Percentiles rank a stretch among this genome's conserved stretches.
Evolutionary conservation across 257 asterid species (phyloP).

Genomic region (Salvia hispanica): DNA sequence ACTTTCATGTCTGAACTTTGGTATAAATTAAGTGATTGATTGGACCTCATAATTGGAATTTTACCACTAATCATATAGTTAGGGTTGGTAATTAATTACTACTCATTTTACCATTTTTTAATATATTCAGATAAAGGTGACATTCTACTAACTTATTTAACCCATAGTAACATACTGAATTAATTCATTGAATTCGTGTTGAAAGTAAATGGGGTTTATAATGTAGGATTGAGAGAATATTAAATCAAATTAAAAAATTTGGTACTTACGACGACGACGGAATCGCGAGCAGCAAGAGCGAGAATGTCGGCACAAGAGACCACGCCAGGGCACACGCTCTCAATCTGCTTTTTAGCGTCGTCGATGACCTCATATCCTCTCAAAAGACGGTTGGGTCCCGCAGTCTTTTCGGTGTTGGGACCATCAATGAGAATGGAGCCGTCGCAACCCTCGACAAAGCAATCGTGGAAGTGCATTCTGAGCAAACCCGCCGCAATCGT

Average conservation of each 20-base stretch:
- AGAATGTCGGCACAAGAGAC: slow-evolving; percentile 92
- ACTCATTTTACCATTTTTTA: too few species aligned
- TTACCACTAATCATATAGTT: too few species aligned
- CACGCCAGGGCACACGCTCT: slow-evolving; percentile 61
- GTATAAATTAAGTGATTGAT: too few species aligned
- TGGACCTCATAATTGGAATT: too few species aligned
- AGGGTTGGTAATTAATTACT: too few species aligned
- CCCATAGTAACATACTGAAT: too few species aligned
- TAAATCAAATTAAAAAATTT: not conserved
- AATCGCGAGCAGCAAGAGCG: slow-evolving; percentile 88
- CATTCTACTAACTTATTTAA: too few species aligned
- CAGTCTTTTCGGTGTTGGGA: slow-evolving; percentile 51
- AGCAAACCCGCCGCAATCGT: slow-evolving; percentile 70
- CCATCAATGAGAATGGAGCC: slow-evolving; percentile 76
- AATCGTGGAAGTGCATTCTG: slow-evolving; percentile 88
- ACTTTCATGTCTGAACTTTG: too few species aligned
- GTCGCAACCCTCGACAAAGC: slow-evolving; percentile 90
- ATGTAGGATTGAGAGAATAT: too few species aligned
- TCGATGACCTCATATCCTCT: slow-evolving; percentile 76
- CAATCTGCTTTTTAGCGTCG: slow-evolving; percentile 73
- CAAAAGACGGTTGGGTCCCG: slow-evolving; percentile 44
- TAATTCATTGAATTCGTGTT: too few species aligned
- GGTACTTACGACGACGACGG: slow-evolving; percentile 54
- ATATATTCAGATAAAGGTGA: too few species aligned
- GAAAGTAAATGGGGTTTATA: too few species aligned